Evolutionary conservation across 75 land plant genomes (phyloP).

Genomic region (Larix kaempferi): DNA sequence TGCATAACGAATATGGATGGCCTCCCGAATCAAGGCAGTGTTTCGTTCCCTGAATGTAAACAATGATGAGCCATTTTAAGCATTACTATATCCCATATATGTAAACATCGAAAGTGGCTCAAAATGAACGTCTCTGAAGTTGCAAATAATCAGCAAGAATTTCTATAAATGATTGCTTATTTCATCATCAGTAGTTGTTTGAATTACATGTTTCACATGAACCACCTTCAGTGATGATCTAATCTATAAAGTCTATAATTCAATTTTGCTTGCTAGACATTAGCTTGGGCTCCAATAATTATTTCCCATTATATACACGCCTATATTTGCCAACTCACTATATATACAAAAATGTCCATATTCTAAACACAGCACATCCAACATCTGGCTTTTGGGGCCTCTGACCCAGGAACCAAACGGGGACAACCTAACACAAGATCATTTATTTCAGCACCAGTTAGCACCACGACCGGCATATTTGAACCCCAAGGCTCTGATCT

Average conservation of each 20-base stretch:
- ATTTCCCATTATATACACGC: not conserved
- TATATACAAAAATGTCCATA: not conserved
- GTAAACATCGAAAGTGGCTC: no score
- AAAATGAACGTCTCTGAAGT: no score
- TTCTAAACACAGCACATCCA: not conserved
- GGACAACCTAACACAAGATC: not conserved
- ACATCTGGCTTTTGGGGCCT: not conserved
- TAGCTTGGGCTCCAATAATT: not conserved
- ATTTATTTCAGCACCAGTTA: not conserved
- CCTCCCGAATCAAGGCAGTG: constrained; percentile 79
- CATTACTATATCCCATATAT: no score
- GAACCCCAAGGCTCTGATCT: no score
- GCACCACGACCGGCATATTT: no score
- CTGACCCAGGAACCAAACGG: not conserved
- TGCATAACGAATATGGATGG: constrained; percentile 72
- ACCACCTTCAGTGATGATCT: not conserved
- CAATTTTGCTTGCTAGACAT: not conserved
- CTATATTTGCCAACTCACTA: not conserved
- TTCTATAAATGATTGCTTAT: no score
- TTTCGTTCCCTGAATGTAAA: constrained; percentile 70
- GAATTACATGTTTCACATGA: not conserved
- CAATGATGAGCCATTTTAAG: not conserved
- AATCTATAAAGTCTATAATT: not conserved
- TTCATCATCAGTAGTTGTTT: no score
- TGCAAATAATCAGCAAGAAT: not conserved